These are phyloP conservation scores for Blastobotrys peoriensis DNA, from an alignment of 805 yeast genomes.

Conservation along the genomic window DNA sequence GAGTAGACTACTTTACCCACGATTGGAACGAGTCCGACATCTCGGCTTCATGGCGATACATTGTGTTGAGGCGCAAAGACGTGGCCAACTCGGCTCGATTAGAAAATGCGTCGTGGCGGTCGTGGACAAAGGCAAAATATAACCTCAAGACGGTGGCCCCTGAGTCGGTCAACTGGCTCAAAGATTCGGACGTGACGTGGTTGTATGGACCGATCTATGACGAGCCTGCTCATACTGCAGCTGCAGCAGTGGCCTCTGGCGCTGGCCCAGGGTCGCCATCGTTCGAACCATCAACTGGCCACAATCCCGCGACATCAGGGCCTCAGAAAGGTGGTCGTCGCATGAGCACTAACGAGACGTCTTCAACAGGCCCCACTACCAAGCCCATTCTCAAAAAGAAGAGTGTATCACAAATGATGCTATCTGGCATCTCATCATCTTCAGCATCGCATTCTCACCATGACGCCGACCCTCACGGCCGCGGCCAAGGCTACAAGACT, in stretches of 20 bases:
- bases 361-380: conserved; percentile 27
- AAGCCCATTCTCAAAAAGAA: conserved; percentile 88
- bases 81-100: conserved; percentile 76
- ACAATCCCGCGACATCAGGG: conserved; percentile 1
- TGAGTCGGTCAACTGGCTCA: conserved; percentile 89
- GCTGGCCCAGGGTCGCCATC: conserved; percentile 8
- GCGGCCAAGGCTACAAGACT: conserved; percentile 1
- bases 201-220: conserved; percentile 81
- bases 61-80: conserved; percentile 73
- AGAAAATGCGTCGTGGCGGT: conserved; percentile 88
- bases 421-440: conserved; percentile 25
- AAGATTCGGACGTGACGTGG: conserved; percentile 97
- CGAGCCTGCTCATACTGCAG: conserved; percentile 29
- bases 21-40: conserved; percentile 94
- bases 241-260: conserved; percentile 2
- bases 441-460: conserved; percentile 7
- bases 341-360: conserved; percentile 5
- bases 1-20: conserved; percentile 92
- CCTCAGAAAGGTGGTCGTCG: conserved; percentile 3
- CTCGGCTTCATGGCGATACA: conserved; percentile 92
- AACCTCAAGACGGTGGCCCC: conserved; percentile 76
- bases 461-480: not conserved
- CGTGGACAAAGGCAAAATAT: conserved; percentile 81
- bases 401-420: conserved; percentile 75
- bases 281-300: not conserved